These are phyloP conservation scores for Aspergillus arachidicola DNA, from an alignment of 2,329 filamentous ascomycete species.

Conservation along the genomic window DNA sequence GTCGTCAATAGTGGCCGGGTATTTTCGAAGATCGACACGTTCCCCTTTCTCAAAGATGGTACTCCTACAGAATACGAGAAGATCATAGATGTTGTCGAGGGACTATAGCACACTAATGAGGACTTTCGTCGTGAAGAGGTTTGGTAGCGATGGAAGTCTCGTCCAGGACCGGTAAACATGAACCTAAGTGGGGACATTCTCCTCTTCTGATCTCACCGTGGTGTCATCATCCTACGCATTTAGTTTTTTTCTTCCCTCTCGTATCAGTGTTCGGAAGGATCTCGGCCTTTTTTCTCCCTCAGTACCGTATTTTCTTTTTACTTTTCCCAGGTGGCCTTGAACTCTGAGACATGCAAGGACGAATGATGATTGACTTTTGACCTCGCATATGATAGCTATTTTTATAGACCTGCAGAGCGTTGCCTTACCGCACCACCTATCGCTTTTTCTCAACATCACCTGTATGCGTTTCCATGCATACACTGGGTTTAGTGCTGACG, in stretches of 20 bases:
- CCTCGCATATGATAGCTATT: neutral
- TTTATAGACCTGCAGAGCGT: neutral
- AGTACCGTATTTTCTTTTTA: neutral
- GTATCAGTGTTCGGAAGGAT: neutral
- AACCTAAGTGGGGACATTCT: neutral
- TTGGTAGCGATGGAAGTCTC: neutral
- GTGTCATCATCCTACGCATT: neutral
- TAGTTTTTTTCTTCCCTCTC: neutral
- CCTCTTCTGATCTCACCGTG: conserved; percentile 1
- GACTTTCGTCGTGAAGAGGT: neutral
- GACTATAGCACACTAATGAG: too few relatives aligned
- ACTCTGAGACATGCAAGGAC: neutral
- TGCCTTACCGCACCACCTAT: neutral
- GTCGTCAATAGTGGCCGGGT: neutral
- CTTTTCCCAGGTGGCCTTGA: neutral
- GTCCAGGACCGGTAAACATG: neutral
- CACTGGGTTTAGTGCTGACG: neutral
- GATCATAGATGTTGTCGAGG: neutral
- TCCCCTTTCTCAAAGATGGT: neutral
- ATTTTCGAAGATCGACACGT: neutral
- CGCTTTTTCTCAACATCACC: neutral
- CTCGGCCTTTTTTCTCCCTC: neutral
- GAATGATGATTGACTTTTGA: neutral
- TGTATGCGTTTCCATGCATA: neutral
- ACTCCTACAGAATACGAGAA: neutral